These are phyloP conservation scores for Colletotrichum liaoningense DNA, from an alignment of 2,329 filamentous ascomycete species.

Conservation along the genomic window DNA sequence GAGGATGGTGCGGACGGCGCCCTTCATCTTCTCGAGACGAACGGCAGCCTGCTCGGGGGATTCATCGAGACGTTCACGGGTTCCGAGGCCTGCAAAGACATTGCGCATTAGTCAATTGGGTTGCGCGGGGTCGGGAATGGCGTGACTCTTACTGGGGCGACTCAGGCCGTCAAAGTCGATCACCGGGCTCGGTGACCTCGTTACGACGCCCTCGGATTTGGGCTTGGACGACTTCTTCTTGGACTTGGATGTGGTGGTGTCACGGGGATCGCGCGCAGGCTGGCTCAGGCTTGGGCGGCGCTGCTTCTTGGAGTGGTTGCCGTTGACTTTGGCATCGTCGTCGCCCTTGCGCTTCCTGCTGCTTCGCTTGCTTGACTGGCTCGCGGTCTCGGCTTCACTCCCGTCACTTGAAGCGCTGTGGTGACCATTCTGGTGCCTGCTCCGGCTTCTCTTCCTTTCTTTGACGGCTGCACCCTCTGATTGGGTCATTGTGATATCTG, in stretches of 20 bases:
- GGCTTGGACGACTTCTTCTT: conserved; percentile 47
- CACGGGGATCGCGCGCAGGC: conserved; percentile 70
- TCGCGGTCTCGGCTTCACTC: conserved; percentile 34
- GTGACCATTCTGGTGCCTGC: conserved; percentile 42
- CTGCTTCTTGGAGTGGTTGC: conserved; percentile 39
- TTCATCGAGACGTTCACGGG: conserved; percentile 71
- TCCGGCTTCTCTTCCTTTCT: conserved; percentile 47
- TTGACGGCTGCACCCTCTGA: conserved; percentile 42
- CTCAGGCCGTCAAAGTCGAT: conserved; percentile 73
- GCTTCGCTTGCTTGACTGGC: conserved; percentile 33
- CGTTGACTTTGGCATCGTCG: conserved; percentile 44
- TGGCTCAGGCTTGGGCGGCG: conserved; percentile 68
- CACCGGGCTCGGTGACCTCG: conserved; percentile 56
- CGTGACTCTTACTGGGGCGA: conserved; percentile 59
- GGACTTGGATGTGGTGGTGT: conserved; percentile 55
- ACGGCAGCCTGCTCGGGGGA: conserved; percentile 60
- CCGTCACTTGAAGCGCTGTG: conserved; percentile 34
- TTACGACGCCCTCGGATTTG: conserved; percentile 42
- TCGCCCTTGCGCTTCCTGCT: conserved; percentile 38
- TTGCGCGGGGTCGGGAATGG: conserved; percentile 13
- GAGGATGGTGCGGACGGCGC: conserved; percentile 73
- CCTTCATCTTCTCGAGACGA: conserved; percentile 69
- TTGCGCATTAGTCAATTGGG: conserved; percentile 36
- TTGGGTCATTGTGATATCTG: conserved; percentile 47
- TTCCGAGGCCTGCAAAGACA: conserved; percentile 65